Evolutionary conservation across 106 monocot genomes (phyloP).

Genomic region (Cymbidium sinense): DNA sequence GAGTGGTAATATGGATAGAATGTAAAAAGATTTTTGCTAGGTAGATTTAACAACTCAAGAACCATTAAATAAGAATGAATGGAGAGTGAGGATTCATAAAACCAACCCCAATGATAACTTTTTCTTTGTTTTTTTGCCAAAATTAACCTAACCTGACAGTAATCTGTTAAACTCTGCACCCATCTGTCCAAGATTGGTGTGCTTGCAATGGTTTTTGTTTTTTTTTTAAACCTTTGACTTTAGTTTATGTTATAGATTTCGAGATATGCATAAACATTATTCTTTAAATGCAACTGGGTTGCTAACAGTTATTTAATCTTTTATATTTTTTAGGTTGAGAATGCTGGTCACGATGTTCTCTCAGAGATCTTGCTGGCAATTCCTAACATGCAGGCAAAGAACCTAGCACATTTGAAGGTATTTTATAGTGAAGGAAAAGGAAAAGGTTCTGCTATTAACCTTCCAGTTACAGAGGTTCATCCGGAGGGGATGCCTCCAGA

Average conservation of each 20-base stretch:
- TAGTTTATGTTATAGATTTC: not conserved
- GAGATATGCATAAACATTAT: not conserved
- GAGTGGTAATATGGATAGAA: not conserved
- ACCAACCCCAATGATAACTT: not conserved
- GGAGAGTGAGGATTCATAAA: not conserved
- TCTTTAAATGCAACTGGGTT: not conserved
- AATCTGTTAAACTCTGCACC: not conserved
- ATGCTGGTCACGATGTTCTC: slow-evolving; percentile 39
- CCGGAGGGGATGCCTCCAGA: slow-evolving; percentile 59
- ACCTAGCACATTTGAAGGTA: slow-evolving; percentile 65
- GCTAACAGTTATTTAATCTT: slow-evolving; percentile 4
- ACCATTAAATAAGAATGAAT: not conserved
- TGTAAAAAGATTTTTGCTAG: not conserved
- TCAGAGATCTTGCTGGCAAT: slow-evolving; percentile 66
- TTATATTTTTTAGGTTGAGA: slow-evolving; percentile 66
- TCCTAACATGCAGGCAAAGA: slow-evolving; percentile 70
- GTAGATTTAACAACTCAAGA: not conserved
- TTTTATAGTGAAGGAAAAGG: slow-evolving; percentile 58
- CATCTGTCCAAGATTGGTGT: not conserved
- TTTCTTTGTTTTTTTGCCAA: not conserved
- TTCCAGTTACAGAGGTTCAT: slow-evolving; percentile 36
- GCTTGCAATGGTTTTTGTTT: not conserved
- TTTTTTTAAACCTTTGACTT: not conserved
- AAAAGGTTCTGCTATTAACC: slow-evolving; percentile 34
- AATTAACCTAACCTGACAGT: not conserved